phyloP scores from a whole-genome alignment of 169 alveolate genomes.

The Eimeria brunetti region DNA sequence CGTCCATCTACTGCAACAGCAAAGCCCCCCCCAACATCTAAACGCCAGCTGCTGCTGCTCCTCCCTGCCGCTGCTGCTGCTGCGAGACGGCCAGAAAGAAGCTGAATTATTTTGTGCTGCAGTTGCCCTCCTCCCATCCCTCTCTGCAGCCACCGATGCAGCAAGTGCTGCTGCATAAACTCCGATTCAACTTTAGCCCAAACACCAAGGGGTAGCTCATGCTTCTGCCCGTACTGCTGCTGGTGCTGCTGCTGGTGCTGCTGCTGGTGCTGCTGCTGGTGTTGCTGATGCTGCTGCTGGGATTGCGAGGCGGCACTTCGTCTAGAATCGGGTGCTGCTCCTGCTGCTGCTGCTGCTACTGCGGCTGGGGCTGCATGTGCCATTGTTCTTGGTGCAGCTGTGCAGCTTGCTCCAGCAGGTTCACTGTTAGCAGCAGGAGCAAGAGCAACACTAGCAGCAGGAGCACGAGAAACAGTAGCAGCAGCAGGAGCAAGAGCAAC shows the following conservation, averaged over 20 bases:
- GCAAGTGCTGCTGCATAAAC: constrained; percentile 66
- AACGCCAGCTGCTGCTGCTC: constrained; percentile 5
- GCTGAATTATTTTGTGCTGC: constrained; percentile 19
- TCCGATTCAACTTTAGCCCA: constrained; percentile 29
- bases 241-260: background rate
- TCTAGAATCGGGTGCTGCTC: no score
- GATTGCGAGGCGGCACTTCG: no score
- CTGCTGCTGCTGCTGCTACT: background rate
- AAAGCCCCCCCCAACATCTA: constrained; percentile 41
- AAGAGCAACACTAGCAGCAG: no score
- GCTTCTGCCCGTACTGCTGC: background rate
- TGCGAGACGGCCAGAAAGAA: constrained; percentile 29
- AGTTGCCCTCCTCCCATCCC: constrained; percentile 40
- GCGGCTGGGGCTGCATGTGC: background rate
- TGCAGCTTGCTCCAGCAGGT: background rate
- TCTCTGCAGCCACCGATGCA: constrained; percentile 70
- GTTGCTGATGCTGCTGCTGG: no score
- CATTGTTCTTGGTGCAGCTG: background rate
- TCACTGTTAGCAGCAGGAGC: constrained; percentile 5
- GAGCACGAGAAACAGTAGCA: no score
- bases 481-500: no score
- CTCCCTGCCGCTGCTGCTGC: constrained; percentile 26
- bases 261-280: background rate
- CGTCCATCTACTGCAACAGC: constrained; percentile 17
- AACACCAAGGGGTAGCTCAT: background rate